phyloP scores from a whole-genome alignment of 257 asterid species.

The Echium plantagineum region DNA sequence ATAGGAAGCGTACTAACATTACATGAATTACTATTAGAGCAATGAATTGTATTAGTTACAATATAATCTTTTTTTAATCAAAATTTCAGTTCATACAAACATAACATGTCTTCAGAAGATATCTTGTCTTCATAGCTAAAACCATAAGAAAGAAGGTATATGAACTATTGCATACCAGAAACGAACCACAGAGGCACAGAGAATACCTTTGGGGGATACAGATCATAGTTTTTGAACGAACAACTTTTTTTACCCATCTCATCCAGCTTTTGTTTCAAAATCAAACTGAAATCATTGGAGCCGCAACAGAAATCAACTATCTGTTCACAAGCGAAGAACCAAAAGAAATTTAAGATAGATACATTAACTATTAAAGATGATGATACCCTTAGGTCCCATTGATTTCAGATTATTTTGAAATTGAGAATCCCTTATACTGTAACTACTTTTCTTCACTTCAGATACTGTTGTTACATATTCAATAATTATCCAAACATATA shows the following conservation, averaged over 20 bases:
- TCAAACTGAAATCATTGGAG: slow-evolving; percentile 80
- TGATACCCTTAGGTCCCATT: not conserved
- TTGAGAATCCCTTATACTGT: too few species aligned
- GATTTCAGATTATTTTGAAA: too few species aligned
- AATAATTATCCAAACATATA: too few species aligned
- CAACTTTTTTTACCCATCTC: slow-evolving; percentile 45
- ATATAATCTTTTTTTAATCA: too few species aligned
- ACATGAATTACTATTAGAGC: too few species aligned
- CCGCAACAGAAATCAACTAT: slow-evolving; percentile 94
- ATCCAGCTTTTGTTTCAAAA: slow-evolving; percentile 62
- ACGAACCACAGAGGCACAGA: not conserved
- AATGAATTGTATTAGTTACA: too few species aligned
- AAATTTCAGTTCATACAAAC: too few species aligned
- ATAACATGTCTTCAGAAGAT: too few species aligned
- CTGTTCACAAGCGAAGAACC: slow-evolving; percentile 35
- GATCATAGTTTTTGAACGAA: slow-evolving; percentile 67
- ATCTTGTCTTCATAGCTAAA: not conserved
- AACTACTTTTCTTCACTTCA: too few species aligned
- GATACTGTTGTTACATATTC: too few species aligned
- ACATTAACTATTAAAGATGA: not conserved
- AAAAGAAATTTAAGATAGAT: not conserved
- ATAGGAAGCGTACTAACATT: too few species aligned
- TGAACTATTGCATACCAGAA: slow-evolving; percentile 1
- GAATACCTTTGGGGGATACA: slow-evolving; percentile 53
- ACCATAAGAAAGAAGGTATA: not conserved